A percentile compares a stretch with the other conserved stretches of the same genome.
phyloP scores from a whole-genome alignment of 108 stramenopile species.

The Fistulifera solaris region DNA sequence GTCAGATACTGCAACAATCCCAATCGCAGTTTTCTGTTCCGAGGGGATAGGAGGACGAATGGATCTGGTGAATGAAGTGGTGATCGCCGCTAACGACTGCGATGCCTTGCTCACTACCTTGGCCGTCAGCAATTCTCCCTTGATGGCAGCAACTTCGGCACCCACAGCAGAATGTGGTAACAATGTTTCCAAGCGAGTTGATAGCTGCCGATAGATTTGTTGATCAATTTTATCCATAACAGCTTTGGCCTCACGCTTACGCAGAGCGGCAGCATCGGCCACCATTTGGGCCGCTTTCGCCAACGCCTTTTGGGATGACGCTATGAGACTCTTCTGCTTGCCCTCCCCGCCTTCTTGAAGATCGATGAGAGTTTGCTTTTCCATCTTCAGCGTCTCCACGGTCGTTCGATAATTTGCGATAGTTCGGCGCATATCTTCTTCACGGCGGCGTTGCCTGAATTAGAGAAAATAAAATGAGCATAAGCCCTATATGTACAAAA shows the following conservation, averaged over 20 bases:
- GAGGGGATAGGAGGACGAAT: constrained; percentile 39
- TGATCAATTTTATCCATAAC: constrained; percentile 58
- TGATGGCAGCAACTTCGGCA: constrained; percentile 63
- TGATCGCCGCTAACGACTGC: constrained; percentile 42
- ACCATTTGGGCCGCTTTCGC: constrained; percentile 70
- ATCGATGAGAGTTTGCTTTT: constrained; percentile 67
- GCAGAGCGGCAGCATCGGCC: constrained; percentile 61
- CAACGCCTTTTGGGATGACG: constrained; percentile 72
- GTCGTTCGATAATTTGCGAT: constrained; percentile 67
- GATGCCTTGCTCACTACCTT: constrained; percentile 70
- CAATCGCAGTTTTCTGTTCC: constrained; percentile 22
- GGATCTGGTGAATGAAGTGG: constrained; percentile 43
- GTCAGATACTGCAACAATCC: constrained; percentile 24
- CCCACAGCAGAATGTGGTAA: constrained; percentile 47
- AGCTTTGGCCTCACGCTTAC: constrained; percentile 60
- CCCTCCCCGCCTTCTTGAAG: constrained; percentile 65
- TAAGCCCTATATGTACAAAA: background rate
- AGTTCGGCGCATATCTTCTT: constrained; percentile 78
- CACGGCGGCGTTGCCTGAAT: constrained; percentile 69
- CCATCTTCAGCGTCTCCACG: constrained; percentile 62
- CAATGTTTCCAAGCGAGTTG: constrained; percentile 51
- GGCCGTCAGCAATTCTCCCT: constrained; percentile 67
- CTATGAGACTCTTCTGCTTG: constrained; percentile 53
- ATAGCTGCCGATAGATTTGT: constrained; percentile 43
- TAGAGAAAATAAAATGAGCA: background rate